phyloP scores from a whole-genome alignment of 139 green algal species.

The Trebouxia sp. region DNA sequence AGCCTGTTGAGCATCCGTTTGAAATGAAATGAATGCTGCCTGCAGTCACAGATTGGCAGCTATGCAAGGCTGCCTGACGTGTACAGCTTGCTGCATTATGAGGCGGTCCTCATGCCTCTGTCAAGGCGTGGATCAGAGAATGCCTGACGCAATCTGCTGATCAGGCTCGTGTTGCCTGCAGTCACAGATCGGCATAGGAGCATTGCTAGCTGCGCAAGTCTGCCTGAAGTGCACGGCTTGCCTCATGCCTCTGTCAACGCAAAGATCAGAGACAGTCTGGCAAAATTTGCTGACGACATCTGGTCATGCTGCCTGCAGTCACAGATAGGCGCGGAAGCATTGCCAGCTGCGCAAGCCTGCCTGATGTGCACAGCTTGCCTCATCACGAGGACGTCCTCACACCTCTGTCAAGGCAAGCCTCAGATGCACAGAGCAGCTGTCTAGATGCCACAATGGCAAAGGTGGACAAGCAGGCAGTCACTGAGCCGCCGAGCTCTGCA shows the following conservation, averaged over 20 bases:
- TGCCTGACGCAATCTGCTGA: too few relatives aligned
- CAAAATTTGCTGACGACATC: too few relatives aligned
- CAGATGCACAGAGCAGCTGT: background rate
- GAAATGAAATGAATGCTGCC: too few relatives aligned
- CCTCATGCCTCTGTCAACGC: background rate
- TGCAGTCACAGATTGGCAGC: too few relatives aligned
- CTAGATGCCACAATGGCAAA: background rate
- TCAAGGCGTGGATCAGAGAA: background rate
- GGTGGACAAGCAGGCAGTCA: background rate
- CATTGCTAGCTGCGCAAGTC: background rate
- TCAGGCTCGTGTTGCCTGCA: too few relatives aligned
- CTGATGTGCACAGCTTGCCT: background rate
- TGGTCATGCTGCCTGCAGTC: too few relatives aligned
- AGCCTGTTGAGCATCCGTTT: too few relatives aligned
- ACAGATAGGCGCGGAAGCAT: conserved; percentile 4
- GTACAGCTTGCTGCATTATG: background rate
- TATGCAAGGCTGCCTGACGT: background rate
- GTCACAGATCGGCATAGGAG: conserved; percentile 11
- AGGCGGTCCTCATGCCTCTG: background rate
- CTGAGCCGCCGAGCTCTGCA: background rate
- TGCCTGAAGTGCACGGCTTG: background rate
- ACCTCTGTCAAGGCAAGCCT: background rate
- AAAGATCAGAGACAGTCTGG: background rate
- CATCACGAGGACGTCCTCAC: background rate
- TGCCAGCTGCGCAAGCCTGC: background rate